A percentile compares a stretch with the other conserved stretches of the same genome.
Evolutionary conservation across 495 filamentous ascomycete species (phyloP).

Genomic region (Parmelia sp.): DNA sequence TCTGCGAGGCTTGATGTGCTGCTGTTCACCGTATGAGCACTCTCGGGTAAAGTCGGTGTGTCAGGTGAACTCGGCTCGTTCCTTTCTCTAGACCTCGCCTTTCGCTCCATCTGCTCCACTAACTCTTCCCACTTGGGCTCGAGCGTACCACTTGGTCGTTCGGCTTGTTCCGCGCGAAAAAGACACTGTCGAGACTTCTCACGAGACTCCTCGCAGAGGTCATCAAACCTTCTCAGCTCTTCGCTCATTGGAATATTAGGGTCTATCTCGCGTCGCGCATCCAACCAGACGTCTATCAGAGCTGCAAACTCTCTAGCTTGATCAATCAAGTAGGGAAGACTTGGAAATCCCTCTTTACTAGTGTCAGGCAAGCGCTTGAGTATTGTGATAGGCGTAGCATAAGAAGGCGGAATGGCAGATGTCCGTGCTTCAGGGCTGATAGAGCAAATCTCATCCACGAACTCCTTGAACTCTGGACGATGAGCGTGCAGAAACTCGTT

Average conservation of each 20-base stretch:
- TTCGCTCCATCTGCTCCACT: conserved; percentile 59
- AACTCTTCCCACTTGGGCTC: conserved; percentile 66
- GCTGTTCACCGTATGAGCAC: conserved; percentile 32
- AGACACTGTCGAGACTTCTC: conserved; percentile 68
- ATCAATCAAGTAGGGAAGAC: conserved; percentile 90
- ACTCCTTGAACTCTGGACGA: conserved; percentile 67
- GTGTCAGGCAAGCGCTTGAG: conserved; percentile 73
- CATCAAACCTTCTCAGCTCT: conserved; percentile 66
- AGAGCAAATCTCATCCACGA: conserved; percentile 77
- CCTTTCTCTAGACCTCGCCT: conserved; percentile 32
- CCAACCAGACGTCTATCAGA: conserved; percentile 84
- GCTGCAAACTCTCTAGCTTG: conserved; percentile 80
- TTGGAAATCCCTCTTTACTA: conserved; percentile 88
- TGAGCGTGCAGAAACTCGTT: conserved; percentile 56
- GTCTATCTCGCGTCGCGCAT: conserved; percentile 40
- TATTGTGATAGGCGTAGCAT: conserved; percentile 89
- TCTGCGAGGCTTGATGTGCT: conserved; percentile 38
- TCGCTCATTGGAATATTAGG: conserved; percentile 45
- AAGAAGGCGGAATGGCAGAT: conserved; percentile 68
- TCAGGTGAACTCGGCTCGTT: conserved; percentile 33
- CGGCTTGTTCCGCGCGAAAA: conserved; percentile 63
- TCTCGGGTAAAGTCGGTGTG: conserved; percentile 27
- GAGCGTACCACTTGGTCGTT: conserved; percentile 53
- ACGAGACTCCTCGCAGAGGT: conserved; percentile 63
- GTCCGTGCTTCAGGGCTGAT: conserved; percentile 65